Base-by-base conservation (phyloP, 2,329 filamentous ascomycete species). In the Ilyonectria sp. region DNA sequence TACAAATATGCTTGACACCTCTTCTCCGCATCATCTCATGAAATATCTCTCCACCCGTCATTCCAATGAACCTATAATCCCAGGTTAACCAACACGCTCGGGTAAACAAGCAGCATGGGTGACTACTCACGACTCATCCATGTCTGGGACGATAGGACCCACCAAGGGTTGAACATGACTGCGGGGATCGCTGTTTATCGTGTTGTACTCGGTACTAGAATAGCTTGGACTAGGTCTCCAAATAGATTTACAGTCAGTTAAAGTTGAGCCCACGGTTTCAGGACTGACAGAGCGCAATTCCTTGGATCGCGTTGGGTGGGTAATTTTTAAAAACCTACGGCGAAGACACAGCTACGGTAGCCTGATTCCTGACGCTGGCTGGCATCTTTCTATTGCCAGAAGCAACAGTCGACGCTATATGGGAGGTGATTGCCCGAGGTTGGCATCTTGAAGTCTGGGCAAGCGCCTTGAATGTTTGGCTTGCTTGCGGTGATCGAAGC, bases 21-120 rank as follows among this genome's bases (percentile, higher is more conserved):
- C 31, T 35, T 54, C 52, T 54, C 49, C 15, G 26, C 52, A 54
- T 54, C 52, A 54, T 54, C n/a, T 54, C 31, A 15, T 54, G 52
- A 21, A 54, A 54, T 37, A 54, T 54, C 21, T 54, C 29, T 8
- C 52, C 52, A 21, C 52, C 52, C 21, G 52, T 54, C 52, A 40
- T 54, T 35, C 52, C 52, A 37, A 54, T 54, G 10, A 54, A 54
- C 10, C 52, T 54, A 33, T 52, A 21, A 54, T 37, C 9, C n/a
- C 17, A 54, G 31, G 7, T 54, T 19, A 54, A 37, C 11, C 2
- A 19, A 35, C 26, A 37, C 6, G 2, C 13, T 54, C 50, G 29
- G 23, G 47, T 17, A 54, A 21, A 11, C 6, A 21, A 19, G 31
- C 6, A 31, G 2, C 17, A 35, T 19, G 31, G 13, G 19, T 54